phyloP scores from a whole-genome alignment of 805 yeast species.

The Schwanniomyces sp. region DNA sequence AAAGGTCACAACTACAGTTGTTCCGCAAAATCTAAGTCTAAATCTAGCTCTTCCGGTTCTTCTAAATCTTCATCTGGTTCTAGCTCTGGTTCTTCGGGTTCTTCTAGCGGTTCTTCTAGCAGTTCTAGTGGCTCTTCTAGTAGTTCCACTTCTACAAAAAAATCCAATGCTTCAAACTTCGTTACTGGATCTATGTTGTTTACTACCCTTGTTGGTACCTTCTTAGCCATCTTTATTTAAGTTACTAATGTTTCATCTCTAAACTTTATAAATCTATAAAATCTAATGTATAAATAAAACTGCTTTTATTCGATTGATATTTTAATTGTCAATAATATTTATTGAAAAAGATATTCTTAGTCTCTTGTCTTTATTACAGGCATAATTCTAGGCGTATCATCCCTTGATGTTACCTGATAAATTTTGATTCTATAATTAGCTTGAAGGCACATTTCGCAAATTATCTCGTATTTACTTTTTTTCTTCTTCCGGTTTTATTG shows the following conservation, averaged over 20 bases:
- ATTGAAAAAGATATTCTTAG: too few relatives aligned
- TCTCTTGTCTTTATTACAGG: neutral
- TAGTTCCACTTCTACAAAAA: constrained; percentile 20
- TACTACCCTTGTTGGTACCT: constrained; percentile 24
- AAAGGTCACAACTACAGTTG: constrained; percentile 47
- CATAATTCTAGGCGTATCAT: neutral
- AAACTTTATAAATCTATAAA: neutral
- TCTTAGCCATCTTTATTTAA: constrained; percentile 28
- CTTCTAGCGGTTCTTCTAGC: constrained; percentile 8
- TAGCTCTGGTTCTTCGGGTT: constrained; percentile 15
- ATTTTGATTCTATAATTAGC: neutral
- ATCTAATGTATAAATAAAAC: neutral
- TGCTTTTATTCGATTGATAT: neutral
- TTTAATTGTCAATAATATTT: neutral
- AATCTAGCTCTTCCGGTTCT: constrained; percentile 13
- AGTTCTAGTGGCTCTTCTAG: neutral
- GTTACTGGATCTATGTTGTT: constrained; percentile 16
- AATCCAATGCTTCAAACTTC: constrained; percentile 16
- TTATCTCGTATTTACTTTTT: neutral
- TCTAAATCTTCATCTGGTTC: constrained; percentile 18
- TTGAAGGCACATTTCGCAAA: neutral
- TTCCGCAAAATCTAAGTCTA: constrained; percentile 20
- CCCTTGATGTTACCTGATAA: neutral
- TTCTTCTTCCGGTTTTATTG: neutral
- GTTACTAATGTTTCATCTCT: neutral